Evolutionary conservation across 306 rosid species (phyloP).

Genomic region (Myrica gale): DNA sequence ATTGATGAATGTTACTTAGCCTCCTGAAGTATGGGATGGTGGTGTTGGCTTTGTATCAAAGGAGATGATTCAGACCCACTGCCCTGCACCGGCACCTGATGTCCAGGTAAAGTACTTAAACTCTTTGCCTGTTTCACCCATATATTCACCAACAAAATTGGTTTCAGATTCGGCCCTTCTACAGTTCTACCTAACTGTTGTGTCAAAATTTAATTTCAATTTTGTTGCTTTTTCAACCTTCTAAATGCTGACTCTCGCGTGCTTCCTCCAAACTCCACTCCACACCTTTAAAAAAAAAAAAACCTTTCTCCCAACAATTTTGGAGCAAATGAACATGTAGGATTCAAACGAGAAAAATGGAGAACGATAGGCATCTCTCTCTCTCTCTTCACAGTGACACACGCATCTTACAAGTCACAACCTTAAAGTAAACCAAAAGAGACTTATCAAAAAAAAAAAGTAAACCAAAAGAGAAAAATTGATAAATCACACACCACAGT

Average conservation of each 20-base stretch:
- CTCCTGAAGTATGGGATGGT: slow-evolving; percentile 88
- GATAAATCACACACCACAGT: not conserved
- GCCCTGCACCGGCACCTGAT: slow-evolving; percentile 75
- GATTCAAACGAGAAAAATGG: not conserved
- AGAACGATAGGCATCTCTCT: not conserved
- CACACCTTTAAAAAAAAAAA: no score
- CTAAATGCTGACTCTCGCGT: not conserved
- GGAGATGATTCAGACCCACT: slow-evolving; percentile 87
- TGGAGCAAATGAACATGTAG: not conserved
- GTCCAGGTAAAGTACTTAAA: slow-evolving; percentile 52
- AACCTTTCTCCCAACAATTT: no score
- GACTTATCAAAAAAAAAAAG: no score
- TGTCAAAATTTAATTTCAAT: not conserved
- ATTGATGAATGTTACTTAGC: slow-evolving; percentile 45
- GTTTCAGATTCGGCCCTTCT: not conserved
- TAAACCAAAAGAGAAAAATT: not conserved
- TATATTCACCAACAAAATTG: not conserved
- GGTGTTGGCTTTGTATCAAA: slow-evolving; percentile 88
- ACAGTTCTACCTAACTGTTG: not conserved
- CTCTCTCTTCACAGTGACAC: not conserved
- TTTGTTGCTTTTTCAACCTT: not conserved
- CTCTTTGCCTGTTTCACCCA: not conserved
- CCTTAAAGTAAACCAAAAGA: not conserved
- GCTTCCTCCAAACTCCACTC: no score
- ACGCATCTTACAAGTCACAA: not conserved